These are phyloP conservation scores for grape (Vitis vinifera) DNA, from an alignment of 164 flowering plant genomes.

Conservation along the genomic window DNA sequence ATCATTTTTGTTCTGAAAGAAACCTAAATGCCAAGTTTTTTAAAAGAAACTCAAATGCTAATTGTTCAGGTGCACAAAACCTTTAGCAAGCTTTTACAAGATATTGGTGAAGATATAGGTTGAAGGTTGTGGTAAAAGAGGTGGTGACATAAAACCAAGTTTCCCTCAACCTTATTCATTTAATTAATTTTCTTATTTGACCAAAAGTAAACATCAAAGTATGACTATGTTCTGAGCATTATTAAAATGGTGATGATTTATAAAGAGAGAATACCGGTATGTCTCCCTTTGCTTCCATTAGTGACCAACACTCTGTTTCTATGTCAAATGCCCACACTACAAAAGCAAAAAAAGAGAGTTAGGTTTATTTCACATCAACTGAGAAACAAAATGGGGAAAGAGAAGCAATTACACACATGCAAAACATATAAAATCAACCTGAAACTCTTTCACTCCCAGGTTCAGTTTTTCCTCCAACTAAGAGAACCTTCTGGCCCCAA, in stretches of 20 bases:
- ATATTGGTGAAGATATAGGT: no score
- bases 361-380: not conserved
- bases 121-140: no score
- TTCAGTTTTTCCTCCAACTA: slow-evolving; percentile 88
- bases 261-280: slow-evolving; percentile 65
- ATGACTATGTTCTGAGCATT: not conserved
- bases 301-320: slow-evolving; percentile 93
- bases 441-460: slow-evolving; percentile 74
- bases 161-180: no score
- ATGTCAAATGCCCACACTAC: slow-evolving; percentile 94
- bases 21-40: no score
- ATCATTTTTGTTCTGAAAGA: no score
- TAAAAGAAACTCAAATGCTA: no score
- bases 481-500: slow-evolving; percentile 87
- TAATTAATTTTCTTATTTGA: not conserved
- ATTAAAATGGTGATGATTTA: not conserved
- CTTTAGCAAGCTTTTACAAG: no score
- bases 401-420: not conserved
- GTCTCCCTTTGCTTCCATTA: slow-evolving; percentile 92
- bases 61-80: no score
- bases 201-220: not conserved
- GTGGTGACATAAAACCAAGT: no score
- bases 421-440: slow-evolving; percentile 41
- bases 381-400: not conserved
- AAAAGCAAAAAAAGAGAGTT: slow-evolving; percentile 6